Evolutionary conservation across 1,139 yeast species (phyloP).

Genomic region (Sugiyamaella xylanicola): DNA sequence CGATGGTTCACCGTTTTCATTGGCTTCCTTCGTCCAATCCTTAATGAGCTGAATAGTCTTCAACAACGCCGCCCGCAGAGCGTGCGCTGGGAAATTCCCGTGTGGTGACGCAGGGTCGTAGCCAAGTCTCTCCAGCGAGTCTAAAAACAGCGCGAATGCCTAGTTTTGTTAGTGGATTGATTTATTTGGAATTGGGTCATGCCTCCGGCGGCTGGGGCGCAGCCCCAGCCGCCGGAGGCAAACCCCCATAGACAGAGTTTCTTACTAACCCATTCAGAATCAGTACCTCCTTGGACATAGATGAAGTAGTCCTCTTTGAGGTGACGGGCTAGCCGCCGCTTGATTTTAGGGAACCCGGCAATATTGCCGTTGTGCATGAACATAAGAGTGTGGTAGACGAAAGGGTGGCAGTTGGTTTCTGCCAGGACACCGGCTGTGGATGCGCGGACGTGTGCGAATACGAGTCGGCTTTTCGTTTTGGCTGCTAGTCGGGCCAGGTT

Average conservation of each 20-base stretch:
- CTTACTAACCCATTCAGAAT: neutral
- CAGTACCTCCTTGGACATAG: slow-evolving; percentile 58
- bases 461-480: slow-evolving; percentile 79
- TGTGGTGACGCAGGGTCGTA: slow-evolving; percentile 55
- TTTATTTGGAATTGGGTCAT: neutral
- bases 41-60: slow-evolving; percentile 74
- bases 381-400: slow-evolving; percentile 81
- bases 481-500: slow-evolving; percentile 82
- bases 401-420: slow-evolving; percentile 95
- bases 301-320: slow-evolving; percentile 79
- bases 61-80: slow-evolving; percentile 67
- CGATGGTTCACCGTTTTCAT: slow-evolving; percentile 66
- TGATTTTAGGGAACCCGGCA: slow-evolving; percentile 69
- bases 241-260: neutral
- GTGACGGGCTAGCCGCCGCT: slow-evolving; percentile 69
- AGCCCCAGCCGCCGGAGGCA: neutral
- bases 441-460: slow-evolving; percentile 95
- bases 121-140: neutral
- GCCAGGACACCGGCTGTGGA: slow-evolving; percentile 92
- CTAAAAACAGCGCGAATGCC: neutral
- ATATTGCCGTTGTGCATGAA: slow-evolving; percentile 98
- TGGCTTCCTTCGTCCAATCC: slow-evolving; percentile 62
- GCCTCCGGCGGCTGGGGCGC: slow-evolving; percentile 1
- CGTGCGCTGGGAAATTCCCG: slow-evolving; percentile 57
- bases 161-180: neutral